phyloP scores from a whole-genome alignment of 306 rosid species.

The Vicia villosa region DNA sequence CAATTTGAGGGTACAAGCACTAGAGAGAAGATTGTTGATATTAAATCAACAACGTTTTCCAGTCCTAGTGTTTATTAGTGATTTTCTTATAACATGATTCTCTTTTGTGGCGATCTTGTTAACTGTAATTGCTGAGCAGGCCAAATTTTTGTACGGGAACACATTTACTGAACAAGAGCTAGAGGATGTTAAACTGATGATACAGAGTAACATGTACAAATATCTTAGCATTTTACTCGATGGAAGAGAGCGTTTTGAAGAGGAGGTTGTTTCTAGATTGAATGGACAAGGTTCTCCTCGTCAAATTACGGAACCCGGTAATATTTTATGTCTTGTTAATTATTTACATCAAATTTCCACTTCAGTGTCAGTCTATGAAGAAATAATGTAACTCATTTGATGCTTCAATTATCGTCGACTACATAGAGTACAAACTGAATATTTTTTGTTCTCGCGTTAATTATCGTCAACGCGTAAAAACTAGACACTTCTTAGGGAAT shows the following conservation, averaged over 20 bases:
- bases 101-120: slow-evolving; percentile 28
- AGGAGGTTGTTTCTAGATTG: slow-evolving; percentile 66
- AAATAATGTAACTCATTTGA: neutral
- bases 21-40: too few species aligned
- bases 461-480: too few species aligned
- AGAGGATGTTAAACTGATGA: slow-evolving; percentile 86
- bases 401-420: slow-evolving; percentile 10
- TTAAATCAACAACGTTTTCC: neutral
- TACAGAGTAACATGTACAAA: slow-evolving; percentile 93
- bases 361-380: slow-evolving; percentile 4
- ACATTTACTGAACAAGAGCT: slow-evolving; percentile 71
- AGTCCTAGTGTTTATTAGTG: slow-evolving; percentile 12
- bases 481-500: neutral
- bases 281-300: slow-evolving; percentile 48
- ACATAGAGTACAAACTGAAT: neutral
- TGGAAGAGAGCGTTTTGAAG: slow-evolving; percentile 98
- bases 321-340: slow-evolving; percentile 29
- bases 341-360: slow-evolving; percentile 1
- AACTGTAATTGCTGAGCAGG: slow-evolving; percentile 53
- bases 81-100: slow-evolving; percentile 26
- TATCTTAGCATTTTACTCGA: slow-evolving; percentile 97
- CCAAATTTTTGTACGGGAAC: slow-evolving; percentile 88
- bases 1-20: neutral
- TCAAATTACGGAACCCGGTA: slow-evolving; percentile 57
- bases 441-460: slow-evolving; percentile 4